Evolutionary conservation across 495 filamentous ascomycete genomes (phyloP).

Genomic region (Pseudomonodictys pantanalensis): DNA sequence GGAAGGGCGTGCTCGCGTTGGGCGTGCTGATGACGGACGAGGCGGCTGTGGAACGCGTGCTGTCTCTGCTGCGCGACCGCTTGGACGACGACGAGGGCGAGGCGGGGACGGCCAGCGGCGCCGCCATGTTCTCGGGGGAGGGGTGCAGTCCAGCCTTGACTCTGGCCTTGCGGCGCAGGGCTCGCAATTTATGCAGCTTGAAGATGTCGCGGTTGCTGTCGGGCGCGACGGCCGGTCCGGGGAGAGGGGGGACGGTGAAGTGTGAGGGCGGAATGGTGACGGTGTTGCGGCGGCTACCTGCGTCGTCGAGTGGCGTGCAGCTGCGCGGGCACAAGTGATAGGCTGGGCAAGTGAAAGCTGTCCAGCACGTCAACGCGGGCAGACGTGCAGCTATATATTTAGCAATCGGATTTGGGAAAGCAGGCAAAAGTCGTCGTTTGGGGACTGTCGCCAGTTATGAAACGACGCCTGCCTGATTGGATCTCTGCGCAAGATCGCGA

Average conservation of each 20-base stretch:
- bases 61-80: conserved; percentile 33
- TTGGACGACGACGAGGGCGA: conserved; percentile 36
- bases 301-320: conserved; percentile 10
- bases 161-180: conserved; percentile 36
- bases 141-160: conserved; percentile 17
- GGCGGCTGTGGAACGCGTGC: conserved; percentile 22
- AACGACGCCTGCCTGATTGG: neutral
- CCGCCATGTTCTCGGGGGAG: conserved; percentile 14
- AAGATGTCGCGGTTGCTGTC: conserved; percentile 8
- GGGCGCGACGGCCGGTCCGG: neutral
- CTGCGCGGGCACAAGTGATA: neutral
- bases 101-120: conserved; percentile 27
- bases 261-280: conserved; percentile 16
- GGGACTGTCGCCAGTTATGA: neutral
- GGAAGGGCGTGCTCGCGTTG: conserved; percentile 15
- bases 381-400: neutral
- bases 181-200: conserved; percentile 36
- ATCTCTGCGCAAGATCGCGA: neutral
- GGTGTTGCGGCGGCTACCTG: neutral
- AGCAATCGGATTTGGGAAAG: neutral
- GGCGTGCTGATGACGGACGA: conserved; percentile 22
- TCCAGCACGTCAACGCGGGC: too few species aligned
- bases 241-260: conserved; percentile 8
- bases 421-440: neutral
- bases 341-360: neutral